Conservation (phyloP, 1,284 basidiomycete genomes). For the Phellinidium pouzarii region DNA sequence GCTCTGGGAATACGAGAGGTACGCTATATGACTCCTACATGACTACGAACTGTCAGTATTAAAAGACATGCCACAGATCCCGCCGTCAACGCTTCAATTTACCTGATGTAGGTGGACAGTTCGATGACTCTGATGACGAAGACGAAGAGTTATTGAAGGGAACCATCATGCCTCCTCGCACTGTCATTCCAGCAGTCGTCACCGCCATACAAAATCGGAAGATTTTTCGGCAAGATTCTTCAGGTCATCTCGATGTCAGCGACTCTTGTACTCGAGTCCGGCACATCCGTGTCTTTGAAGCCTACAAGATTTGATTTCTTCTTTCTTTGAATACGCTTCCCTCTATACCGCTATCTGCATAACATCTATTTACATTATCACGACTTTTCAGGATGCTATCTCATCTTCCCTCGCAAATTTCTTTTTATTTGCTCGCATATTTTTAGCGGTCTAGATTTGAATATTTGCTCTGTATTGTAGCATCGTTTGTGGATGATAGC, state of each 20-base stretch:
- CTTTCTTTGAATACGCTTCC: neutral
- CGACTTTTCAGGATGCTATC: constrained; percentile 1
- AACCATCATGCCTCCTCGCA: neutral
- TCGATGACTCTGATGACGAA: constrained; percentile 34
- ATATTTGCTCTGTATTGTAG: constrained; percentile 5
- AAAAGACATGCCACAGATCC: neutral
- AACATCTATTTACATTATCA: neutral
- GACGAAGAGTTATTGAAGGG: constrained; percentile 27
- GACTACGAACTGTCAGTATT: neutral
- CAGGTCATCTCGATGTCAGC: neutral
- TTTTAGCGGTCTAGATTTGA: constrained; percentile 1
- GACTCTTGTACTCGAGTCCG: constrained; percentile 14
- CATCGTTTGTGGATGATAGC: neutral
- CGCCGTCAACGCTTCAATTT: constrained; percentile 22
- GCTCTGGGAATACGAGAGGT: constrained; percentile 68
- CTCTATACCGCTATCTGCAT: neutral
- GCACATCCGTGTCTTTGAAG: constrained; percentile 17
- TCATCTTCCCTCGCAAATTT: neutral
- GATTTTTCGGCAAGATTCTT: neutral
- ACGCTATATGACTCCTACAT: too few species aligned
- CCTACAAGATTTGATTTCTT: constrained; percentile 7
- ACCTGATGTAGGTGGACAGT: constrained; percentile 33
- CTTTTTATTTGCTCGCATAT: neutral
- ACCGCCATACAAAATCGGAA: constrained; percentile 4
- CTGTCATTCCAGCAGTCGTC: constrained; percentile 1